phyloP scores from a whole-genome alignment of 2,329 filamentous ascomycete species.

The Sporothrix euskadiensis region DNA sequence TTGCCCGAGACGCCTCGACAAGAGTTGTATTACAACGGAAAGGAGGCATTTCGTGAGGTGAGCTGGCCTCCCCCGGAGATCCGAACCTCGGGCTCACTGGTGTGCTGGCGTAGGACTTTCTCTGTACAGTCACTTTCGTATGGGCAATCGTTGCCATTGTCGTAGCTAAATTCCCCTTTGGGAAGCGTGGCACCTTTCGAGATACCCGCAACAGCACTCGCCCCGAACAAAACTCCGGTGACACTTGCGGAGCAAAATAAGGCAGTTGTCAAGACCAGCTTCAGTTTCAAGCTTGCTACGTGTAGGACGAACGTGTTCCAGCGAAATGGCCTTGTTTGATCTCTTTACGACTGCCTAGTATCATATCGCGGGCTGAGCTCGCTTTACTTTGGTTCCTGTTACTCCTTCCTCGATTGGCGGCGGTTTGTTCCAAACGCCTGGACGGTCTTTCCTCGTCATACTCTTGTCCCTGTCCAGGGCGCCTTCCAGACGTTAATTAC shows the following conservation, averaged over 20 bases:
- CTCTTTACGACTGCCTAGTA: background rate
- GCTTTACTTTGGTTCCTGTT: background rate
- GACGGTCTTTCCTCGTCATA: background rate
- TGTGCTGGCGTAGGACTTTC: slow-evolving; percentile 16
- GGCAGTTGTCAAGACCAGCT: background rate
- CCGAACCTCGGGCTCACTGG: slow-evolving; percentile 4
- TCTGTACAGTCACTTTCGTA: background rate
- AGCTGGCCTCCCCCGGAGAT: slow-evolving; percentile 5
- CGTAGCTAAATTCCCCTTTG: slow-evolving; percentile 2
- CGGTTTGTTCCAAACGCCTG: background rate
- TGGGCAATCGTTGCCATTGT: background rate
- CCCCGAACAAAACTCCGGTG: slow-evolving; percentile 30
- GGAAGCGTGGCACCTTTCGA: background rate
- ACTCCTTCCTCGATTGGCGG: slow-evolving; percentile 16
- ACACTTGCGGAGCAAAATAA: slow-evolving; percentile 4
- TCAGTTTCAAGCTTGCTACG: background rate
- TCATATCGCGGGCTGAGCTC: background rate
- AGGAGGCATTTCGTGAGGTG: background rate
- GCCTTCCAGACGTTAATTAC: background rate
- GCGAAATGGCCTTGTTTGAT: background rate
- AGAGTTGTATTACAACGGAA: background rate
- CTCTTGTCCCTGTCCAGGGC: background rate
- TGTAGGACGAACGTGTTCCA: slow-evolving; percentile 9
- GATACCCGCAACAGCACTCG: slow-evolving; percentile 20
- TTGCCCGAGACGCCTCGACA: background rate